Percentiles rank a stretch among this genome's conserved stretches.
Evolutionary conservation across 257 asterid species (phyloP).

Genomic region (Sherardia arvensis): DNA sequence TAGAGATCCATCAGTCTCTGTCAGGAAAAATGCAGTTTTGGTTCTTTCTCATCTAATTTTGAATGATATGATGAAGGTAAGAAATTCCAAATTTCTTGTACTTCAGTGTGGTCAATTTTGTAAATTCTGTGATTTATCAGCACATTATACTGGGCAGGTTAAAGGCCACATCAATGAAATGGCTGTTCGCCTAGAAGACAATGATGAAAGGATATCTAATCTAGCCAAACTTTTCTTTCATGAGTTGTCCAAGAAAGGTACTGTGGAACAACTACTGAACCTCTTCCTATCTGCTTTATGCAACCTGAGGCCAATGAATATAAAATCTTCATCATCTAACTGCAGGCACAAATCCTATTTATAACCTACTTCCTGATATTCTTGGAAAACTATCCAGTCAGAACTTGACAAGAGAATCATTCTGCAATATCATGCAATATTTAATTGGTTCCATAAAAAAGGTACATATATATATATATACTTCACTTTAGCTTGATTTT

Average conservation of each 20-base stretch:
- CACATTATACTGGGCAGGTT: conserved; percentile 37
- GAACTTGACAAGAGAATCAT: conserved; percentile 65
- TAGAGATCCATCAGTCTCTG: conserved; percentile 69
- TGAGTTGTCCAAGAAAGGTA: conserved; percentile 94
- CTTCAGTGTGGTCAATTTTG: conserved; percentile 4
- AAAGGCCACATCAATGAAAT: conserved; percentile 93
- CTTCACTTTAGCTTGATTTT: background rate
- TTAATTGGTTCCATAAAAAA: conserved; percentile 82
- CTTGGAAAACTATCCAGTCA: conserved; percentile 78
- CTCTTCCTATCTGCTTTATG: background rate
- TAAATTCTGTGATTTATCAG: conserved; percentile 11
- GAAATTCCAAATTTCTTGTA: conserved; percentile 10
- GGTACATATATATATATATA: conserved; percentile 42
- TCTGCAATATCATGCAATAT: conserved; percentile 95
- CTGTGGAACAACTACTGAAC: conserved; percentile 1
- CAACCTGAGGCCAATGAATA: background rate
- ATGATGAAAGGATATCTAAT: conserved; percentile 80
- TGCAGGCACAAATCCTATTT: conserved; percentile 90
- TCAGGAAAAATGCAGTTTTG: conserved; percentile 83
- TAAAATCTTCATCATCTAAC: conserved; percentile 16
- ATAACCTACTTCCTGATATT: conserved; percentile 94
- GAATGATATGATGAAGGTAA: conserved; percentile 99
- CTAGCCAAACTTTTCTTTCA: conserved; percentile 82
- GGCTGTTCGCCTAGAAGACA: conserved; percentile 84
- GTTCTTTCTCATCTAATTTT: conserved; percentile 96